Conservation (phyloP, 257 asterid species). For the Solanum ahanhuiri region DNA sequence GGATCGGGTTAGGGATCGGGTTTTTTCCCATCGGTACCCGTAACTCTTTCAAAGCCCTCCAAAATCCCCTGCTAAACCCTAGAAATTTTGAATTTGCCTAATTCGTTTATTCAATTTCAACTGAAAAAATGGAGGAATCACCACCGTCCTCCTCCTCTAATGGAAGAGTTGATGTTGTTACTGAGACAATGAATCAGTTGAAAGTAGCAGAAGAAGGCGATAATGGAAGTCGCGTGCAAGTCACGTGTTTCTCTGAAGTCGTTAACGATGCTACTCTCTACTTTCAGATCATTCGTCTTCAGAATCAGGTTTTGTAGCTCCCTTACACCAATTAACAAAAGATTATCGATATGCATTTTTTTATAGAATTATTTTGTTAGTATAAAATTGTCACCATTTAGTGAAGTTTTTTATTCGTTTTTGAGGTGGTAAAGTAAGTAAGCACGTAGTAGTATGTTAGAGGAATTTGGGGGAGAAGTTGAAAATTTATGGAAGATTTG, state of each 20-base stretch:
- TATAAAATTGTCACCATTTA: not conserved
- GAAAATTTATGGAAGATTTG: not conserved
- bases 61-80: not conserved
- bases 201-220: constrained; percentile 6
- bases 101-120: not conserved
- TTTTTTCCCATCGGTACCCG: not conserved
- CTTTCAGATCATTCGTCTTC: constrained; percentile 78
- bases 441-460: not conserved
- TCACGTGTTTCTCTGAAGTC: constrained; percentile 62
- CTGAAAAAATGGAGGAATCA: not conserved
- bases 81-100: not conserved
- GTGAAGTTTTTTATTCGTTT: not conserved
- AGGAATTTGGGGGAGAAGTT: not conserved
- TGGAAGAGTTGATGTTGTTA: not conserved
- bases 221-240: constrained; percentile 26
- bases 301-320: constrained; percentile 44
- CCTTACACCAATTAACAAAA: not conserved
- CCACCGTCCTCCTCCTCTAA: not conserved
- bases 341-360: not conserved
- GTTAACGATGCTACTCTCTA: constrained; percentile 53
- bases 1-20: not conserved
- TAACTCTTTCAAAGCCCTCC: not conserved
- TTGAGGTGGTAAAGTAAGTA: not conserved
- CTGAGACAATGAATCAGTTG: constrained; percentile 8
- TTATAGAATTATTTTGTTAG: not conserved